Evolutionary conservation across 768 basidiomycete genomes (phyloP).

Genomic region (Chlorophyllum brunneum): DNA sequence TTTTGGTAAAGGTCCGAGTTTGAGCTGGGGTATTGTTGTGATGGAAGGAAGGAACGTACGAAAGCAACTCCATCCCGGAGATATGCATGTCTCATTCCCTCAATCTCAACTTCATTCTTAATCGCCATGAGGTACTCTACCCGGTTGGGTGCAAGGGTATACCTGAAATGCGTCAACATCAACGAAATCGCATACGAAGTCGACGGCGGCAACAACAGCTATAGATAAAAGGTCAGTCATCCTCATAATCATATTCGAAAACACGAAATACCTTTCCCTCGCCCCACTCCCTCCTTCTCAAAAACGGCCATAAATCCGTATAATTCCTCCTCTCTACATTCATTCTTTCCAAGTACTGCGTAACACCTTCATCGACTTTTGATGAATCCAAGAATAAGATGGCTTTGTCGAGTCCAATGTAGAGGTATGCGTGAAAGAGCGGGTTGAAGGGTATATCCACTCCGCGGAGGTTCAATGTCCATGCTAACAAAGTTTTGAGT

Average conservation of each 20-base stretch:
- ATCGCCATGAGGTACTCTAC: constrained; percentile 79
- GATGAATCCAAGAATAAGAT: constrained; percentile 73
- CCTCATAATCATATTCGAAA: constrained; percentile 4
- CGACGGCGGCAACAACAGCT: constrained; percentile 68
- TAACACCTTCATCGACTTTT: constrained; percentile 59
- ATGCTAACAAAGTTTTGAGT: constrained; percentile 46
- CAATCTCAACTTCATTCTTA: constrained; percentile 86
- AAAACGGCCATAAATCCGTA: constrained; percentile 74
- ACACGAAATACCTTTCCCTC: constrained; percentile 57
- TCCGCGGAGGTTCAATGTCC: constrained; percentile 85
- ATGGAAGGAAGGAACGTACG: constrained; percentile 49
- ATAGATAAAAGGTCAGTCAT: constrained; percentile 1
- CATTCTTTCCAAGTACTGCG: constrained; percentile 52
- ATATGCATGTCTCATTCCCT: constrained; percentile 81
- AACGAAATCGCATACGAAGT: constrained; percentile 82
- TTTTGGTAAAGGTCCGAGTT: background rate
- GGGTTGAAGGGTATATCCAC: constrained; percentile 91
- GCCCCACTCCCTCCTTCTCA: constrained; percentile 73
- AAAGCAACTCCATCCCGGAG: constrained; percentile 86
- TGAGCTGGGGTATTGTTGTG: no score
- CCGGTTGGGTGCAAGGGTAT: constrained; percentile 65
- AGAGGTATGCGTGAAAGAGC: constrained; percentile 85
- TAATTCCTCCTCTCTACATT: constrained; percentile 63
- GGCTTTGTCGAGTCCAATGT: constrained; percentile 56
- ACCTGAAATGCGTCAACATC: constrained; percentile 80